Evolutionary conservation across 2,329 filamentous ascomycete species (phyloP), one percentile per base, ranked within the genome.

Genomic region (Colletotrichum trifolii): DNA sequence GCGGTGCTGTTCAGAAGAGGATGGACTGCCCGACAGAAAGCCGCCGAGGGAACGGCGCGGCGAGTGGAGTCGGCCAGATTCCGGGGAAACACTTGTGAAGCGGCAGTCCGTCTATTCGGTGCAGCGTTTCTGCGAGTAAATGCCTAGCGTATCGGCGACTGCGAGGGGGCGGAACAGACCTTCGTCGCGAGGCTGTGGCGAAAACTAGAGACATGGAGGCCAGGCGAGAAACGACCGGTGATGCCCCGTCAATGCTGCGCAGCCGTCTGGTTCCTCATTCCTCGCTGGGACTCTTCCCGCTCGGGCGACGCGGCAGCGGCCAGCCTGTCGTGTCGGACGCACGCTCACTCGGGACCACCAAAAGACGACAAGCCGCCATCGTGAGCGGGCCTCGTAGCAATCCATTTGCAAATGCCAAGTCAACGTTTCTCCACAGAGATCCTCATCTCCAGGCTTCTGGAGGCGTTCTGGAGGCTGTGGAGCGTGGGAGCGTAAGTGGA

Each of bases 381-480:
- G 45, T 39, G 38, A 56, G 49, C 38, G 61, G 62, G 45, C 62
- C 61, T 55, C 45, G 7, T 36, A 43, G 57, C 62, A 65, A 62
- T 17, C 57, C 56, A 62, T 61, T 56, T 61, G 62, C 46, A 61
- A 65, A 62, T 56, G 52, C 62, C 62, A 65, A 65, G 62, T 40
- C 52, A 47, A 56, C 40, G 35, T 25, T 50, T 40, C 36, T 36
- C 50, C 62, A 49, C 39, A 50, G 47, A 50, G 50, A n/a, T 50
- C 39, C 46, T 54, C 50, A 53, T 65, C 52, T 56, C 62, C 52
- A 65, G 36, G 62, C 46, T 65, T 65, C 62, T 65, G 58, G 62
- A 56, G 39, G 52, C 38, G 50, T 65, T 65, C 58, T 65, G 58
- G 58, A 62, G 56, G 50, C 62, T 35, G 57, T 53, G 62, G 50